Percentiles rank a stretch among this genome's conserved stretches.
Conservation (phyloP, 2,329 filamentous ascomycete species). For the Teratosphaeria nubilosa region DNA sequence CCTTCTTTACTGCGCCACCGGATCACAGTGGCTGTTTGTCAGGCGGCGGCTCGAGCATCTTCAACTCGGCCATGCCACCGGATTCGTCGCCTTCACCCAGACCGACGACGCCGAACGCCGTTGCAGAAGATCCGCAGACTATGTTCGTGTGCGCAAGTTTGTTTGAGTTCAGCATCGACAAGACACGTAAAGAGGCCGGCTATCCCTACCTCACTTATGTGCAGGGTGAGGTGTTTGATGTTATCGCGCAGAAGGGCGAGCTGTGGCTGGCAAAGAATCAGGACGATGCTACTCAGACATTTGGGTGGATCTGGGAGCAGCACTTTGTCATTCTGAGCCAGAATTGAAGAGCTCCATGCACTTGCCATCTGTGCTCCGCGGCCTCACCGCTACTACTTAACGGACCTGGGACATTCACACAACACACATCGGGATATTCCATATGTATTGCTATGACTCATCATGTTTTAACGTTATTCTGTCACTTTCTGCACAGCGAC, state of each 20-base stretch:
- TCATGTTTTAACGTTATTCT: neutral
- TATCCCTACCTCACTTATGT: constrained; percentile 95
- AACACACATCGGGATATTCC: neutral
- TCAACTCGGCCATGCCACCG: constrained; percentile 24
- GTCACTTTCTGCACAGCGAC: neutral
- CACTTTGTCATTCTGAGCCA: constrained; percentile 55
- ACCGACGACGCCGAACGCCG: constrained; percentile 10
- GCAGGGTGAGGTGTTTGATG: constrained; percentile 63
- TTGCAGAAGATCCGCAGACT: constrained; percentile 36
- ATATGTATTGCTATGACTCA: neutral
- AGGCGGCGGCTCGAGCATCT: constrained; percentile 22
- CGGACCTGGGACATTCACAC: neutral
- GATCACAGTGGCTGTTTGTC: constrained; percentile 5
- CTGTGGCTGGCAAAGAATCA: constrained; percentile 97
- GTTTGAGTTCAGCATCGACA: constrained; percentile 95
- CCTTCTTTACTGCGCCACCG: constrained; percentile 21
- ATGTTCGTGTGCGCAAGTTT: constrained; percentile 87
- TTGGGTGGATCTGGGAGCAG: constrained; percentile 99
- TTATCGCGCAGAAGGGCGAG: constrained; percentile 94
- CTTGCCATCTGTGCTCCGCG: neutral
- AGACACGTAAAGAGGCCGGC: constrained; percentile 80
- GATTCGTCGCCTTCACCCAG: constrained; percentile 8
- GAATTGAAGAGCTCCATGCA: neutral
- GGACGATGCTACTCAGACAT: constrained; percentile 66
- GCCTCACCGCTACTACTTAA: neutral